Percentiles rank a stretch among this genome's conserved stretches.
phyloP scores from a whole-genome alignment of 2,329 filamentous ascomycete species.

The Atkinsonella texensis region DNA sequence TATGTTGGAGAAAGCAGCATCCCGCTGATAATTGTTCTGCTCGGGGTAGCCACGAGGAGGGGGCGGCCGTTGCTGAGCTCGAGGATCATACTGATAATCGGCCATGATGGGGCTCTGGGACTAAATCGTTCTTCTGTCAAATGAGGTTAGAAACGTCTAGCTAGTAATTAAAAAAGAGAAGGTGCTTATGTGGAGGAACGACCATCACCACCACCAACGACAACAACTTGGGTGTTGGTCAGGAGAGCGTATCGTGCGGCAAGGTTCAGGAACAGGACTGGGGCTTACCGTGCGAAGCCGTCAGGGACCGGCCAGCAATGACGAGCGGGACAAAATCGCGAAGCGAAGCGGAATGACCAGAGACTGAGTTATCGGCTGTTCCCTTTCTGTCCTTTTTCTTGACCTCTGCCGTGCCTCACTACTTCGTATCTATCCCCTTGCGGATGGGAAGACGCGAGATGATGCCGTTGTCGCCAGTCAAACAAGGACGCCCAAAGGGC shows the following conservation, averaged over 20 bases:
- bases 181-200: background rate
- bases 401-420: background rate
- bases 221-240: background rate
- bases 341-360: background rate
- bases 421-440: too few relatives aligned
- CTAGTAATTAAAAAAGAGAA: background rate
- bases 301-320: slow-evolving; percentile 3
- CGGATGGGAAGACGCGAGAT: too few relatives aligned
- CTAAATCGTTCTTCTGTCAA: background rate
- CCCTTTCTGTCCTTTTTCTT: background rate
- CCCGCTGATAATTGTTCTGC: slow-evolving; percentile 56
- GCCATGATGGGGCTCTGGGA: slow-evolving; percentile 32
- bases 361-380: background rate
- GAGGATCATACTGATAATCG: slow-evolving; percentile 45
- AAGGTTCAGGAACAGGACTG: background rate
- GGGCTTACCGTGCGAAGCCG: slow-evolving; percentile 4
- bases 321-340: slow-evolving; percentile 1
- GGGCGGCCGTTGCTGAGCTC: slow-evolving; percentile 27
- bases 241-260: background rate
- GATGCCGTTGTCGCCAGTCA: background rate
- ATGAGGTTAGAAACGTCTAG: background rate
- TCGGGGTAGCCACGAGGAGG: slow-evolving; percentile 37
- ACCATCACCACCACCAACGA: background rate
- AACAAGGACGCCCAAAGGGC: background rate
- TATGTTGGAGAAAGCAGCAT: slow-evolving; percentile 93